A percentile compares a stretch with the other conserved stretches of the same genome.
Conservation (phyloP, 306 rosid genomes). For the Sophora flavescens region DNA sequence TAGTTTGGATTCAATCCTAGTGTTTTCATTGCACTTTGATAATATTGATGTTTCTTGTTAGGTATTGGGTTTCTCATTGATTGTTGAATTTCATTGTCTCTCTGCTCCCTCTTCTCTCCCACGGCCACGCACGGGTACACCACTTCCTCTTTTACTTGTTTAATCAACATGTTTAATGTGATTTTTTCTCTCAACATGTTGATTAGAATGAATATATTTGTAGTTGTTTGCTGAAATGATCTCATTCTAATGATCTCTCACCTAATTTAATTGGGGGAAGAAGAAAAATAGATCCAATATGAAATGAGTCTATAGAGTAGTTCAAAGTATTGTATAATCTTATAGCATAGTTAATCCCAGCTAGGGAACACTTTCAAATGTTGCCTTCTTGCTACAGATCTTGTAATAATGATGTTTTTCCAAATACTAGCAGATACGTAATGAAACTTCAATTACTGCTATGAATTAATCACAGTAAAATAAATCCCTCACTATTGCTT, state of each 20-base stretch:
- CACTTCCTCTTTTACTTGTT: too few relatives aligned
- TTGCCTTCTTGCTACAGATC: conserved; percentile 16
- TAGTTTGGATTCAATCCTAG: too few relatives aligned
- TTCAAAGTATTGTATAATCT: neutral
- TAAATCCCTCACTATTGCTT: neutral
- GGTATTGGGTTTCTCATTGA: too few relatives aligned
- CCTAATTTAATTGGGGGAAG: conserved; percentile 3
- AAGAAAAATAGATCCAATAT: neutral
- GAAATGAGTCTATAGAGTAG: conserved; percentile 2
- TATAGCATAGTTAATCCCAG: neutral
- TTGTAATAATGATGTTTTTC: conserved; percentile 22
- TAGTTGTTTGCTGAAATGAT: neutral
- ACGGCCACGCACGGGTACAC: too few relatives aligned
- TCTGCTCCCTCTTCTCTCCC: too few relatives aligned
- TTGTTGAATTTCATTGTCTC: too few relatives aligned
- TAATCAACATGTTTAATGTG: too few relatives aligned
- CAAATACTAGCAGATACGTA: conserved; percentile 5
- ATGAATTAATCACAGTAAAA: neutral
- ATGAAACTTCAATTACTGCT: conserved; percentile 3
- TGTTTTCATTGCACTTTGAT: too few relatives aligned
- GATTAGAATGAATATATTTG: too few relatives aligned
- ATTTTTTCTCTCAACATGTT: too few relatives aligned
- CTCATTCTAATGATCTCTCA: conserved; percentile 31
- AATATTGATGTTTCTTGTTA: too few relatives aligned
- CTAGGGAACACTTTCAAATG: neutral